Conservation (phyloP, 768 basidiomycete genomes). For the Pleurotus sapidus region DNA sequence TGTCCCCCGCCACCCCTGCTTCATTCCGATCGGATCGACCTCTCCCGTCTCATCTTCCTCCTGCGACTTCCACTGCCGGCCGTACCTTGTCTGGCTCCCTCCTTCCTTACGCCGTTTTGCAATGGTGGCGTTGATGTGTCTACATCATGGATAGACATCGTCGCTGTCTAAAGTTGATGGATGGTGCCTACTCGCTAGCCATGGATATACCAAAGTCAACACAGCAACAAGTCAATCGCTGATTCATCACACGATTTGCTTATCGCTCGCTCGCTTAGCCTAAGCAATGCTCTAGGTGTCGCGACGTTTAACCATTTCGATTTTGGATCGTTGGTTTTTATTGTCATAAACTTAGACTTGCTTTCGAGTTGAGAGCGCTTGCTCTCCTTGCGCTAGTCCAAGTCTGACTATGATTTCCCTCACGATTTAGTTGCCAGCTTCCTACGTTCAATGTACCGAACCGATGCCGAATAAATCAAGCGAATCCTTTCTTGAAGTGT, state of each 20-base stretch:
- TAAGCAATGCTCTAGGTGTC: no score
- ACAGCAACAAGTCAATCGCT: no score
- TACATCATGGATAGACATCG: background rate
- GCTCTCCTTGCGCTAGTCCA: background rate
- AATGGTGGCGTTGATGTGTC: background rate
- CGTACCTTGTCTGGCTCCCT: background rate
- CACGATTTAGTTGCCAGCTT: background rate
- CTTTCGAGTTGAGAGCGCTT: no score
- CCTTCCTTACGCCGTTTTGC: background rate
- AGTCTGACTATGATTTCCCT: background rate
- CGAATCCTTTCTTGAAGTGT: background rate
- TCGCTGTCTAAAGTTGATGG: background rate
- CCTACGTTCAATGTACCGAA: background rate
- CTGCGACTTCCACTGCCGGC: background rate
- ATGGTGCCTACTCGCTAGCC: background rate
- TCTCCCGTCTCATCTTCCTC: background rate
- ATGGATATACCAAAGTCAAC: no score
- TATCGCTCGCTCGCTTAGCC: no score
- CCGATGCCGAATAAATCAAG: background rate
- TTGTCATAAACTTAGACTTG: no score
- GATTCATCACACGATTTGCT: no score
- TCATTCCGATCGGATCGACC: constrained; percentile 3
- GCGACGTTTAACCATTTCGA: no score
- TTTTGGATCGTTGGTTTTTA: no score
- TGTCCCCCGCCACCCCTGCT: background rate